phyloP scores from a whole-genome alignment of 2,329 filamentous ascomycete genomes.

The Talaromyces sp. region DNA sequence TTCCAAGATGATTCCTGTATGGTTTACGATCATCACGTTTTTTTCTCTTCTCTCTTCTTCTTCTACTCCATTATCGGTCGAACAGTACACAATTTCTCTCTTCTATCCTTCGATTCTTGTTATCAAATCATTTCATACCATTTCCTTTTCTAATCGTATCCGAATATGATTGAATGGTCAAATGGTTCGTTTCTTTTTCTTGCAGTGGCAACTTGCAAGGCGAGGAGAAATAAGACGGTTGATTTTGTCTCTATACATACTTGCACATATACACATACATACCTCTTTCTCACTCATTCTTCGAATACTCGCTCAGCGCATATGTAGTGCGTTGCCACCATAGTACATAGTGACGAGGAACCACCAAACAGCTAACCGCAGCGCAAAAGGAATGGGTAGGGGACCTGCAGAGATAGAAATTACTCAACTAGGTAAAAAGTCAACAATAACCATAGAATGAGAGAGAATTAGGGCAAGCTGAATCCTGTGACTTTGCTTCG shows the following conservation, averaged over 20 bases:
- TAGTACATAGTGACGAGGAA: neutral
- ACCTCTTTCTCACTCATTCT: neutral
- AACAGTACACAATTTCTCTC: neutral
- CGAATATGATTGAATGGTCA: slow-evolving; percentile 11
- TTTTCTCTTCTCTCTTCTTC: neutral
- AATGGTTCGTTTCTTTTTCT: slow-evolving; percentile 7
- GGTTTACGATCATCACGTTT: slow-evolving; percentile 14
- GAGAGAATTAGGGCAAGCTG: neutral
- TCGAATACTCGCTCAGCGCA: neutral
- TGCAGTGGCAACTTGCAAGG: neutral
- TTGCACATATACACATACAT: slow-evolving; percentile 16
- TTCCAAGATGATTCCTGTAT: slow-evolving; percentile 15
- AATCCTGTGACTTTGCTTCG: slow-evolving; percentile 1
- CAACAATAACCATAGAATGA: neutral
- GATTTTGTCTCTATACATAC: neutral
- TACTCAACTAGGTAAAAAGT: slow-evolving; percentile 1
- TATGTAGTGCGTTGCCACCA: neutral
- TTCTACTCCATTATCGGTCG: neutral
- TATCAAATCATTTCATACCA: slow-evolving; percentile 1
- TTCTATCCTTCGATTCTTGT: slow-evolving; percentile 5
- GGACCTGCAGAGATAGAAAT: neutral
- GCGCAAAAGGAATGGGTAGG: neutral
- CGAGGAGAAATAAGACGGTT: neutral
- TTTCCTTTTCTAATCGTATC: slow-evolving; percentile 5
- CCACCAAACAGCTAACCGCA: neutral